Evolutionary conservation across 1,284 basidiomycete genomes (phyloP).

Genomic region (Takashimella koratensis): DNA sequence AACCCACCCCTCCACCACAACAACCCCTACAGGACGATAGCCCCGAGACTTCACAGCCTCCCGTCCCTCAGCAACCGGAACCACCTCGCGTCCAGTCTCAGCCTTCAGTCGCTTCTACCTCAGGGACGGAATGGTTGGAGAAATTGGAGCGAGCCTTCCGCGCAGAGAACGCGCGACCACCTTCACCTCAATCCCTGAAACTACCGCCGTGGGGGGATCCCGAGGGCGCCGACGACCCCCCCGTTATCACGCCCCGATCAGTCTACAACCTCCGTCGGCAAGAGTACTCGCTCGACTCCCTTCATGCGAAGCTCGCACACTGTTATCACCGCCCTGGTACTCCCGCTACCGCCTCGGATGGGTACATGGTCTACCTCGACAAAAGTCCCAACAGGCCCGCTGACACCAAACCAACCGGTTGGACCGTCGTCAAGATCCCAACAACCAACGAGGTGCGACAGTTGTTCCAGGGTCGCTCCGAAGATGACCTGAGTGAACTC

Average conservation of each 20-base stretch:
- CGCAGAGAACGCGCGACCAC: no score
- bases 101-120: no score
- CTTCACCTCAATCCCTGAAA: not conserved
- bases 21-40: no score
- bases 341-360: conserved; percentile 1
- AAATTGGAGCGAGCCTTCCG: no score
- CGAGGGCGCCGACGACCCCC: not conserved
- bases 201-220: not conserved
- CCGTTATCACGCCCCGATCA: not conserved
- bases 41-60: no score
- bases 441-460: conserved; percentile 2
- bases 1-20: no score
- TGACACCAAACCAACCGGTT: conserved; percentile 1
- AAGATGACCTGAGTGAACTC: not conserved
- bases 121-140: no score
- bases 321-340: conserved; percentile 1
- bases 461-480: not conserved
- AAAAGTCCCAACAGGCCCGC: no score
- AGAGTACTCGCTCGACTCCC: conserved; percentile 1
- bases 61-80: no score
- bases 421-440: conserved; percentile 4
- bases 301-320: not conserved
- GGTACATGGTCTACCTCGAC: conserved; percentile 4
- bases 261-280: conserved; percentile 5
- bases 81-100: no score